Percentiles rank a stretch among this genome's conserved stretches.
Conservation (phyloP, 2,329 filamentous ascomycete species). For the Ceratocystis huliohia region DNA sequence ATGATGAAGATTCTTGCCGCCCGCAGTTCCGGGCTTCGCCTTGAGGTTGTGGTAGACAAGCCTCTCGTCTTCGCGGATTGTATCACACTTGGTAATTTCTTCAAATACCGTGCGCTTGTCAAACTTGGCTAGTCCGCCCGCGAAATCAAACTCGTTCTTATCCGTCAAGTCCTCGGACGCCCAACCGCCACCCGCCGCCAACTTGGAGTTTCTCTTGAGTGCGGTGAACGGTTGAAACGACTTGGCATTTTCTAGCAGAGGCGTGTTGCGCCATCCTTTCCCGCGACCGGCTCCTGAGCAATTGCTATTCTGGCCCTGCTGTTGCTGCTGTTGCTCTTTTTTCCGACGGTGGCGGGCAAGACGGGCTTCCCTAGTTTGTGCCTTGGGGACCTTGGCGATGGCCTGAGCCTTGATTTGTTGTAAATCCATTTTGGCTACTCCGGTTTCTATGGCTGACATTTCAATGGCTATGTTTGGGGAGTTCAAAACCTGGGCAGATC, state of each 20-base stretch:
- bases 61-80: conserved; percentile 78
- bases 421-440: conserved; percentile 6
- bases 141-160: conserved; percentile 91
- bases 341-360: conserved; percentile 14
- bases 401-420: neutral
- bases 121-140: conserved; percentile 79
- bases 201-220: conserved; percentile 37
- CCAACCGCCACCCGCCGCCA: conserved; percentile 53
- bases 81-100: conserved; percentile 79
- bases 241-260: conserved; percentile 46
- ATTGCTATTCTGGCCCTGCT: neutral
- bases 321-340: conserved; percentile 8
- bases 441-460: conserved; percentile 8
- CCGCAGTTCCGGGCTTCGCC: conserved; percentile 54
- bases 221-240: conserved; percentile 48
- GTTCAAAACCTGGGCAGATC: neutral
- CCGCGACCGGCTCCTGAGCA: conserved; percentile 27
- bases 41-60: conserved; percentile 76
- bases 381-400: neutral
- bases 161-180: conserved; percentile 93
- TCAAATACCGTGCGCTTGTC: conserved; percentile 88
- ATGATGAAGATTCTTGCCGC: conserved; percentile 82
- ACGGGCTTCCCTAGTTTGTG: conserved; percentile 11
- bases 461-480: neutral
- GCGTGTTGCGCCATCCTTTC: conserved; percentile 48